phyloP scores from a whole-genome alignment of 768 basidiomycete species.

The Calocybe gangraenosa region DNA sequence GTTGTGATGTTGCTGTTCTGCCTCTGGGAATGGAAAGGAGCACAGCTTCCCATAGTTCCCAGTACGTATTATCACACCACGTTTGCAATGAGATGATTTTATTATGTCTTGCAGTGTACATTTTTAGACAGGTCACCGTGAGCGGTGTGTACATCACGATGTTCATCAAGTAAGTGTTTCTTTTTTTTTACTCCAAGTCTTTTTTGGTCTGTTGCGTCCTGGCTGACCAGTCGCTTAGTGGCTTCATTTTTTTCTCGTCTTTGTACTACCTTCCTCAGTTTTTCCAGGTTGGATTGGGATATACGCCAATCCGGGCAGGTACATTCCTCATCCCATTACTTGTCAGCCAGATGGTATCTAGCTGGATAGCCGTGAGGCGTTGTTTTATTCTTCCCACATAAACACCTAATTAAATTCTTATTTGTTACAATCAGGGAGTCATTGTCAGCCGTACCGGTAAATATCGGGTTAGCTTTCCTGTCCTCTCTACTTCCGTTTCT shows the following conservation, averaged over 20 bases:
- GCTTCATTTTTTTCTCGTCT: slow-evolving; percentile 59
- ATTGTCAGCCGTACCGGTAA: slow-evolving; percentile 60
- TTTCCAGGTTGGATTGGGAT: slow-evolving; percentile 70
- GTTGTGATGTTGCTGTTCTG: slow-evolving; percentile 55
- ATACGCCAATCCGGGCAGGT: slow-evolving; percentile 52
- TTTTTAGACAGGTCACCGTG: slow-evolving; percentile 65
- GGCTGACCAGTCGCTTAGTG: slow-evolving; percentile 28
- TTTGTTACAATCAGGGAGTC: slow-evolving; percentile 39
- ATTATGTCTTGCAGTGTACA: slow-evolving; percentile 47
- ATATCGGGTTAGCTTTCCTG: slow-evolving; percentile 40
- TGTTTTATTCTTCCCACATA: not conserved
- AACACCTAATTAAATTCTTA: not conserved
- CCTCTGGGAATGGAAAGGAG: slow-evolving; percentile 69
- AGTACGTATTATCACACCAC: slow-evolving; percentile 33
- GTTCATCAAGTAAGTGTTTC: slow-evolving; percentile 52
- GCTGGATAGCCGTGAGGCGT: slow-evolving; percentile 45
- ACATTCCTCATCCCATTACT: slow-evolving; percentile 68
- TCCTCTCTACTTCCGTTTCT: not conserved
- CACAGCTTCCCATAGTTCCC: slow-evolving; percentile 68
- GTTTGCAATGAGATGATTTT: not conserved
- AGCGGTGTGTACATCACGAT: slow-evolving; percentile 65
- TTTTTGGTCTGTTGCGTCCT: too few species aligned
- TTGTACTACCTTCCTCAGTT: slow-evolving; percentile 73
- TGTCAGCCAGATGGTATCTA: slow-evolving; percentile 57
- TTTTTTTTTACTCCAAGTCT: not conserved